These are phyloP conservation scores for Grammothele lineata DNA, from an alignment of 768 basidiomycete species.

Conservation along the genomic window DNA sequence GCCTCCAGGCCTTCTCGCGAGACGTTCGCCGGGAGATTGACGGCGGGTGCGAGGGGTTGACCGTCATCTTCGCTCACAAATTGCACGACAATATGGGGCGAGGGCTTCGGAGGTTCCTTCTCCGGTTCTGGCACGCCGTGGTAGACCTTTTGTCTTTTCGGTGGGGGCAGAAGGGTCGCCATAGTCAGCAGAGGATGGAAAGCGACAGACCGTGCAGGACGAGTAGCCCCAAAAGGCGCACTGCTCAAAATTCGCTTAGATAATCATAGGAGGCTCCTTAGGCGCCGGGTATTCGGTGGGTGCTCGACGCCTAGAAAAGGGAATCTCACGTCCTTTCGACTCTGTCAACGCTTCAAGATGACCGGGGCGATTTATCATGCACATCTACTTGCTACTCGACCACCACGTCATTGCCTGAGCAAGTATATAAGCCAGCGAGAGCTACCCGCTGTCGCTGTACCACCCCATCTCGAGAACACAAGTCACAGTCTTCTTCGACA, in stretches of 20 bases:
- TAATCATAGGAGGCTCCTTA: constrained; percentile 8
- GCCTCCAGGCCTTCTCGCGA: constrained; percentile 79
- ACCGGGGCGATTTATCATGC: constrained; percentile 7
- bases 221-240: constrained; percentile 10
- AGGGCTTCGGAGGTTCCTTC: constrained; percentile 39
- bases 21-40: constrained; percentile 86
- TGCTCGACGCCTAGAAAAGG: constrained; percentile 9
- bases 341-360: background rate
- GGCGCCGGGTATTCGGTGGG: constrained; percentile 2
- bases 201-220: constrained; percentile 9
- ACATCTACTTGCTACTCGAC: background rate
- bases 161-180: constrained; percentile 85
- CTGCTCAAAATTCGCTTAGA: constrained; percentile 9
- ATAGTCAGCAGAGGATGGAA: constrained; percentile 36
- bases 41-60: constrained; percentile 73
- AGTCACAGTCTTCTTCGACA: background rate
- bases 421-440: background rate
- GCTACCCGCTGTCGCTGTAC: no score
- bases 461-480: background rate
- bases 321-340: constrained; percentile 3
- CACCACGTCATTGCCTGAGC: no score
- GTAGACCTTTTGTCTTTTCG: constrained; percentile 82
- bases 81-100: constrained; percentile 80
- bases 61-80: constrained; percentile 91
- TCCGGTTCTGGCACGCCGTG: constrained; percentile 68